Evolutionary conservation across 345 rosid species (phyloP).

Genomic region (Euclidium syriacum): DNA sequence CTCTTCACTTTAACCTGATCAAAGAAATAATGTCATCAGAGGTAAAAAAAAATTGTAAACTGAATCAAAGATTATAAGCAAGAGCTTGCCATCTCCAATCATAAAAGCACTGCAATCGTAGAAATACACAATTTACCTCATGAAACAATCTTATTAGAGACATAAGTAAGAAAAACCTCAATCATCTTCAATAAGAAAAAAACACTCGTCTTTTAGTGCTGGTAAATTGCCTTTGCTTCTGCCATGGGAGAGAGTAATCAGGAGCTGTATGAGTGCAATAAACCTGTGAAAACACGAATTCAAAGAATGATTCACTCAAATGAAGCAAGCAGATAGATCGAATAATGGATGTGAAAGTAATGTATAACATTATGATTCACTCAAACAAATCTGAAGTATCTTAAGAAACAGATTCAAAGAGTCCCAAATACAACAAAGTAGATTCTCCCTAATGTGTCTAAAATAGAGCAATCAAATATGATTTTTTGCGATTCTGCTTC

Average conservation of each 20-base stretch:
- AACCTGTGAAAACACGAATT: slow-evolving; percentile 44
- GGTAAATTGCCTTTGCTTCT: slow-evolving; percentile 83
- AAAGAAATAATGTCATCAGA: not conserved
- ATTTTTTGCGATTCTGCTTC: too few species aligned
- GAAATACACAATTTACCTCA: not conserved
- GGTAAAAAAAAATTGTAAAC: not conserved
- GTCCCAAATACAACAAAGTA: too few species aligned
- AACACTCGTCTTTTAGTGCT: slow-evolving; percentile 89
- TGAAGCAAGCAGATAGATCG: too few species aligned
- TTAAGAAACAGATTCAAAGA: too few species aligned
- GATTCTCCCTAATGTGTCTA: too few species aligned
- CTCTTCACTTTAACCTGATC: slow-evolving; percentile 88
- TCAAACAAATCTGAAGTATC: too few species aligned
- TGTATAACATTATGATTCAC: too few species aligned
- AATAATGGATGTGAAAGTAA: too few species aligned
- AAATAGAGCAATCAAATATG: too few species aligned
- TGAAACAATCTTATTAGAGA: too few species aligned
- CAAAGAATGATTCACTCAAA: not conserved
- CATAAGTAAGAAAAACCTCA: not conserved
- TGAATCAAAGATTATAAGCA: not conserved
- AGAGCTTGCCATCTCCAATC: slow-evolving; percentile 96
- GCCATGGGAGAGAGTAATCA: slow-evolving; percentile 98
- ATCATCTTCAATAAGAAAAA: not conserved
- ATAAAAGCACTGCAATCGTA: slow-evolving; percentile 78
- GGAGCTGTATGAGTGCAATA: slow-evolving; percentile 95